Evolutionary conservation across 2,329 filamentous ascomycete genomes (phyloP).

Genomic region (Xylariaceae sp.): DNA sequence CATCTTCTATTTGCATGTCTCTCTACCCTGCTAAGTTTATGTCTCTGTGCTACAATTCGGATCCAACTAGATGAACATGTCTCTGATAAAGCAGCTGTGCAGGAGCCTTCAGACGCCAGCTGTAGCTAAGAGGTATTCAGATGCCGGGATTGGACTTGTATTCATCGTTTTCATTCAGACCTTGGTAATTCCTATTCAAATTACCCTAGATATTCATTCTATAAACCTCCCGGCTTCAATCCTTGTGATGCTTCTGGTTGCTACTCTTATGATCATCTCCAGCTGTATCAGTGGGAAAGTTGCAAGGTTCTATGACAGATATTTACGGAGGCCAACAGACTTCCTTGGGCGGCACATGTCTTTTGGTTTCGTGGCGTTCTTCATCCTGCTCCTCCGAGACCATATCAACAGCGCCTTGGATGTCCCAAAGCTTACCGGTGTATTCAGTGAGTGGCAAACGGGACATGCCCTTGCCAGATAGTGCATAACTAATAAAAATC

Average conservation of each 20-base stretch:
- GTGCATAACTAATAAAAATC: constrained; percentile 8
- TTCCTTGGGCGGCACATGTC: constrained; percentile 43
- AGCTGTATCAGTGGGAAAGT: constrained; percentile 31
- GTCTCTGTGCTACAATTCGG: constrained; percentile 25
- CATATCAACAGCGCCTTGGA: constrained; percentile 35
- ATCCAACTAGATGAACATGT: constrained; percentile 26
- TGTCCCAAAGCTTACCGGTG: constrained; percentile 34
- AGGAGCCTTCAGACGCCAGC: constrained; percentile 32
- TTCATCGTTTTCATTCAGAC: constrained; percentile 35
- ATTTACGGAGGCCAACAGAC: constrained; percentile 40
- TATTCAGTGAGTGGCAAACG: constrained; percentile 34
- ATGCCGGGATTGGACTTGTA: constrained; percentile 35
- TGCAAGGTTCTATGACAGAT: constrained; percentile 30
- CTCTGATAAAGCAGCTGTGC: constrained; percentile 34
- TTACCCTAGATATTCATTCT: constrained; percentile 32
- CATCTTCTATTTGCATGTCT: constrained; percentile 33
- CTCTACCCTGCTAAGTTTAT: constrained; percentile 21
- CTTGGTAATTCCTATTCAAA: constrained; percentile 38
- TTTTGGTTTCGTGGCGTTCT: constrained; percentile 41
- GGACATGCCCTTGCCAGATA: not conserved
- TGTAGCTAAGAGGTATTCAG: constrained; percentile 32
- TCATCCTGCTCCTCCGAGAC: constrained; percentile 42
- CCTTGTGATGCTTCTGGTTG: constrained; percentile 37
- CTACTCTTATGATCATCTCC: constrained; percentile 31
- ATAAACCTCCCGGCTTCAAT: constrained; percentile 42